These are phyloP conservation scores for Nidularia pulvinata DNA, from an alignment of 768 basidiomycete genomes.

Conservation along the genomic window DNA sequence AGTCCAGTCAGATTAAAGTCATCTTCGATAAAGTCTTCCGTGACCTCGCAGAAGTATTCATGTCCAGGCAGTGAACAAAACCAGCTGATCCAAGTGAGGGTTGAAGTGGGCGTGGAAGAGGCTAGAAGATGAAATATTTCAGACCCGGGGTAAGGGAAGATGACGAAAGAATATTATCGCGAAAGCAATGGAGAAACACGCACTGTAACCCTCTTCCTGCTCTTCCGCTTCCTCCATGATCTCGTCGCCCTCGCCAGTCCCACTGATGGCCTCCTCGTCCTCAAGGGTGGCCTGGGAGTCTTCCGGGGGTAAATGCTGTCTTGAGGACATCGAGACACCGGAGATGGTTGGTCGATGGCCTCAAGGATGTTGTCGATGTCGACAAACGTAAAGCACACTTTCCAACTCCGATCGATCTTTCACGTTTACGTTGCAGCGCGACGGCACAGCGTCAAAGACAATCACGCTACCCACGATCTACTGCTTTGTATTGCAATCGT, in stretches of 20 bases:
- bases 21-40: constrained; percentile 99
- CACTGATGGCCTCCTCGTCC: constrained; percentile 65
- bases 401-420: constrained; percentile 31
- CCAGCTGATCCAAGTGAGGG: constrained; percentile 95
- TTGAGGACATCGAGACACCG: constrained; percentile 28
- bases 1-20: constrained; percentile 98
- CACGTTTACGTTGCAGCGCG: not conserved
- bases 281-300: constrained; percentile 51
- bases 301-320: constrained; percentile 34
- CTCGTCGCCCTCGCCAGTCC: constrained; percentile 65
- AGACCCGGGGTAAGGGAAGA: constrained; percentile 1
- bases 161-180: constrained; percentile 5
- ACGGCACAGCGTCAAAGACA: not conserved
- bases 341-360: not conserved
- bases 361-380: constrained; percentile 15
- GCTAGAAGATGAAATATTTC: constrained; percentile 44
- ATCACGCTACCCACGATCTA: not conserved
- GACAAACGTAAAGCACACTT: constrained; percentile 16
- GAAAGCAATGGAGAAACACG: constrained; percentile 28
- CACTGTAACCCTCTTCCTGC: constrained; percentile 79
- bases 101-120: constrained; percentile 89
- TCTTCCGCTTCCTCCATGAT: constrained; percentile 84
- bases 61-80: constrained; percentile 95
- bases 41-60: constrained; percentile 98
- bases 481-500: not conserved